Evolutionary conservation across 495 filamentous ascomycete species (phyloP), one percentile per base, ranked within the genome.

Genomic region (Aspergillus funiculosus): DNA sequence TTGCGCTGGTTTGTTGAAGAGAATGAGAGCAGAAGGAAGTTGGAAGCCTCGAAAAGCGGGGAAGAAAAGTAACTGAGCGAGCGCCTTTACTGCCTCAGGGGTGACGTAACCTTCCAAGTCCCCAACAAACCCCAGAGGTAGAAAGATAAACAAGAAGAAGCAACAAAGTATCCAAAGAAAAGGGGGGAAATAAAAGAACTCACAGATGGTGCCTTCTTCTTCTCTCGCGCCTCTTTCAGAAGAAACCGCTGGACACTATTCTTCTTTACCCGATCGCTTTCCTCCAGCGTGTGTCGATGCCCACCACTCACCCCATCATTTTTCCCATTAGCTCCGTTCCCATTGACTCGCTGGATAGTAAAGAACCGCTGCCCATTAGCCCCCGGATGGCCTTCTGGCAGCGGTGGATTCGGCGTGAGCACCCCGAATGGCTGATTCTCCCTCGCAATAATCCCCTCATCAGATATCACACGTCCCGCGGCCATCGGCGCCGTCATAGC

Each of bases 201-300:
- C 69, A 89, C 86, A 73, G 80, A 67, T 7, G 31, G 18, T 9
- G 61, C 62, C 59, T 80, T 86, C 65, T 81, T 85, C 53, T 74
- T 73, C 31, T 84, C 82, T 58, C 82, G 86, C 48, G 80, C 80
- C 43, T 76, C 73, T 61, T 82, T 83, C 37, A 84, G 58, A 30
- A 85, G 56, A 57, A 72, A 75, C 49, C 88, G 74, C 53, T 82
- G 74, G 3, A 91, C 80, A 55, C 80, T 89, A 51, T 86, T 88
- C 67, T 87, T 90, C 68, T 94, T 94, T 19, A 92, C 83, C 36
- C 80, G 78, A 61, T 94, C 88, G 51, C 86, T 90, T 50, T 86
- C 85, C 41, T 80, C 79, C 20, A 94, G 64, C 0, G 77, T 77
- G 64, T 94, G 88, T 45, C 81, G 82, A 64, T 94, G 88, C 1